phyloP scores from a whole-genome alignment of 805 yeast species.

The Sugiyamaella lignohabitans region DNA sequence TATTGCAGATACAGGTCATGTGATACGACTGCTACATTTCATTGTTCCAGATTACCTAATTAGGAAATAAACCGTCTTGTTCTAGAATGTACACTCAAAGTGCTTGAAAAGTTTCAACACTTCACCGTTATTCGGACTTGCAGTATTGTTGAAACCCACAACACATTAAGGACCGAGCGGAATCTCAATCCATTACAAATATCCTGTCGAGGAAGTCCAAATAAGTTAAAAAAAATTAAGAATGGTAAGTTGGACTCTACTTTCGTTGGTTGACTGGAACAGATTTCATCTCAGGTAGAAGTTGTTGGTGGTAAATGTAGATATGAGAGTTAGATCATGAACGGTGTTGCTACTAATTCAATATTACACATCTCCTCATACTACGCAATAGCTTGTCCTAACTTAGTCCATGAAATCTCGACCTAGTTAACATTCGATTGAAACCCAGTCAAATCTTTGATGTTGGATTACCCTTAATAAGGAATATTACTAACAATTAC shows the following conservation, averaged over 20 bases:
- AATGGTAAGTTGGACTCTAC: constrained; percentile 24
- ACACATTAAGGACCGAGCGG: constrained; percentile 30
- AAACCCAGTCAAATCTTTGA: too few relatives aligned
- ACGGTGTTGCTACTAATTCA: neutral
- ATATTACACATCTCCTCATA: neutral
- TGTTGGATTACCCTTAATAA: too few relatives aligned
- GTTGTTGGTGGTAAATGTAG: too few relatives aligned
- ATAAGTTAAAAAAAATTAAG: constrained; percentile 8
- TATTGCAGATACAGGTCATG: too few relatives aligned
- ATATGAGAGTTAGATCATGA: too few relatives aligned
- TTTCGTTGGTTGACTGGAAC: too few relatives aligned
- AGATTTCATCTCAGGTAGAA: too few relatives aligned
- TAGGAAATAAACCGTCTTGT: constrained; percentile 6
- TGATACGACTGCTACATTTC: too few relatives aligned
- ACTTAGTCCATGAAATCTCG: too few relatives aligned
- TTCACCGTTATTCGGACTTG: neutral
- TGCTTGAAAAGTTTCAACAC: too few relatives aligned
- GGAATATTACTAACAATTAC: neutral
- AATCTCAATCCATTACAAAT: constrained; percentile 10
- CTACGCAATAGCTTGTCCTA: neutral
- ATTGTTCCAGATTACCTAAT: too few relatives aligned
- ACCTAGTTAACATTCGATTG: neutral
- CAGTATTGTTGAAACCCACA: constrained; percentile 11
- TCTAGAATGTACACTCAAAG: too few relatives aligned
- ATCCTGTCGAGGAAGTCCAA: constrained; percentile 32